Evolutionary conservation across 2,329 filamentous ascomycete genomes (phyloP), one percentile per base, ranked within the genome.

Genomic region (Trichophyton rubrum): DNA sequence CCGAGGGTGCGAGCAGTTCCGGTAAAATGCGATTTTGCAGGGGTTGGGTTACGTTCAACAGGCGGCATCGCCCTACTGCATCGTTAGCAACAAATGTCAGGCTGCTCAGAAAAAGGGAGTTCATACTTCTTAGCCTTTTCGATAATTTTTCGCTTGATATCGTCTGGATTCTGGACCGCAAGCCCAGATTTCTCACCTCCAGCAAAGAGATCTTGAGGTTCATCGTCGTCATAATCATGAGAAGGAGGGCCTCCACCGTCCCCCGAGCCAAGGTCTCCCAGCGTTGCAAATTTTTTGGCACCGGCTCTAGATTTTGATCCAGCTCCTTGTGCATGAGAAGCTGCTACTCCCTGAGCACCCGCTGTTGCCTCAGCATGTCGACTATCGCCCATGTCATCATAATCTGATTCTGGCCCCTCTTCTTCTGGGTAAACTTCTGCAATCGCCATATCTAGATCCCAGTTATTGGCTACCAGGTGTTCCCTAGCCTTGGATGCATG

Each of bases 131-230:
- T 67, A 30, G 77, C 77, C 65, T 78, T 77, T 62, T 79, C 76
- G 22, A 79, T 68, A 59, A 79, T 79, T 66, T 77, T 78, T 68
- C 73, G 75, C 71, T 75, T 81, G 69, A 74, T 71, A 61, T 82
- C 78, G 67, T 81, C 79, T 1, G 84, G 84, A 67, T 86, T 84
- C 69, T 86, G 82, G 60, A 86, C 84, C 5, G 84, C 84, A 27
- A 86, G 73, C n/a, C 83, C 84, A 11, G 83, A 86, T 73, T 86
- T 86, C 71, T 85, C 84, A 53, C 84, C 84, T 55, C 84, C 84
- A 20, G 84, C 80, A 68, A 85, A 86, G 64, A 85, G 76, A 69
- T 86, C 82, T 58, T 78, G 77, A 24, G 75, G 74, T 62, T 78
- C 77, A 58, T 77, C 75, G 58, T 82, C 78, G 62, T 82, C 78